Conservation (phyloP, 352 stramenopile species). For the Thraustochytrium sp. region DNA sequence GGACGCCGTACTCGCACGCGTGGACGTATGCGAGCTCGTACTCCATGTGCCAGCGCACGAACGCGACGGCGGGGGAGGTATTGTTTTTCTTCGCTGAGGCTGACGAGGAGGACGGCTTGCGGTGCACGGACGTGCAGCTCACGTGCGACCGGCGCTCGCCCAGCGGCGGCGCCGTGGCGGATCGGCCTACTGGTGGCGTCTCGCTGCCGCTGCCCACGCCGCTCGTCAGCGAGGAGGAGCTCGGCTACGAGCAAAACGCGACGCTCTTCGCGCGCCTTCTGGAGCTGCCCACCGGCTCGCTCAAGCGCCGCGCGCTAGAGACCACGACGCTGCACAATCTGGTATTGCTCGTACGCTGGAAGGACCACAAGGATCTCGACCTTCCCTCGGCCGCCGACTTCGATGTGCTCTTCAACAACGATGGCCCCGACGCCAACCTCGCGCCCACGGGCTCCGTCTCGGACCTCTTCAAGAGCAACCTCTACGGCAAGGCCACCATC, state of each 20-base stretch:
- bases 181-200: no score
- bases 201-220: not conserved
- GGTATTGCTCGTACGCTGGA: slow-evolving; percentile 55
- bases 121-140: not conserved
- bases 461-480: slow-evolving; percentile 55
- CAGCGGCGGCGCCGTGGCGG: not conserved
- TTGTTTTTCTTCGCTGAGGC: not conserved
- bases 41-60: not conserved
- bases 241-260: not conserved
- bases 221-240: not conserved
- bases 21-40: not conserved
- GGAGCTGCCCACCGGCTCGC: no score
- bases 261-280: not conserved
- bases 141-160: not conserved
- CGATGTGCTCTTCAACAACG: slow-evolving; percentile 54
- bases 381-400: slow-evolving; percentile 51
- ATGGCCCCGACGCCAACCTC: slow-evolving; percentile 38
- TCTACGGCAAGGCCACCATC: slow-evolving; percentile 54
- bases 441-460: slow-evolving; percentile 54
- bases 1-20: not conserved
- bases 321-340: slow-evolving; percentile 49
- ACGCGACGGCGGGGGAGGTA: not conserved
- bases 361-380: slow-evolving; percentile 51
- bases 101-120: not conserved
- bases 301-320: not conserved